Evolutionary conservation across 306 rosid species (phyloP).

Genomic region (Lablab purpureus): DNA sequence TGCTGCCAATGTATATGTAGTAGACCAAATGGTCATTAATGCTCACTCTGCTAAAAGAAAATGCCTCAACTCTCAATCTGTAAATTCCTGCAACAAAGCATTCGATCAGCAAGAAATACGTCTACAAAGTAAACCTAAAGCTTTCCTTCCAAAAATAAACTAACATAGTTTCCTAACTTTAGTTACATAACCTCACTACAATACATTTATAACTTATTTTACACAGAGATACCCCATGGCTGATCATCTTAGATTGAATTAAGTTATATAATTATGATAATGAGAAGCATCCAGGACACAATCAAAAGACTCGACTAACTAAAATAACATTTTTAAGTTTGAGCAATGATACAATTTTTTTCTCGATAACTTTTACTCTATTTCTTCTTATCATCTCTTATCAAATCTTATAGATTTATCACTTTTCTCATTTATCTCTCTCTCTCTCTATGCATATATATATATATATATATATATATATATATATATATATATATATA

Average conservation of each 20-base stretch:
- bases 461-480: too few relatives aligned
- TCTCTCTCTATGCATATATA: too few relatives aligned
- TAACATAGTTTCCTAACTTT: neutral
- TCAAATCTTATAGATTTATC: too few relatives aligned
- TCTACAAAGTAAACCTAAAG: neutral
- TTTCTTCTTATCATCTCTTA: too few relatives aligned
- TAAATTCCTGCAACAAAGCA: constrained; percentile 14
- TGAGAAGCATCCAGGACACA: too few relatives aligned
- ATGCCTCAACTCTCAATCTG: constrained; percentile 32
- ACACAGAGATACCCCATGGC: neutral
- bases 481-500: too few relatives aligned
- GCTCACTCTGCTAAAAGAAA: constrained; percentile 27
- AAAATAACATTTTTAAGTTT: neutral
- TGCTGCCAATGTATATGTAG: too few relatives aligned
- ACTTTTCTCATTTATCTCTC: too few relatives aligned
- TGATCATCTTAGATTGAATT: neutral
- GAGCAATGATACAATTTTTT: neutral
- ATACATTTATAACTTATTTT: neutral
- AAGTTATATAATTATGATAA: neutral
- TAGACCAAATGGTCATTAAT: too few relatives aligned
- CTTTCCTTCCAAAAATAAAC: too few relatives aligned
- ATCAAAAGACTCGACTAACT: neutral
- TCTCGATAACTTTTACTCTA: too few relatives aligned
- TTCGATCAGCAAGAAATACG: neutral
- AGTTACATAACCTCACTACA: neutral